Conservation (phyloP, 2,329 filamentous ascomycete genomes). For the Penicillium sp. region DNA sequence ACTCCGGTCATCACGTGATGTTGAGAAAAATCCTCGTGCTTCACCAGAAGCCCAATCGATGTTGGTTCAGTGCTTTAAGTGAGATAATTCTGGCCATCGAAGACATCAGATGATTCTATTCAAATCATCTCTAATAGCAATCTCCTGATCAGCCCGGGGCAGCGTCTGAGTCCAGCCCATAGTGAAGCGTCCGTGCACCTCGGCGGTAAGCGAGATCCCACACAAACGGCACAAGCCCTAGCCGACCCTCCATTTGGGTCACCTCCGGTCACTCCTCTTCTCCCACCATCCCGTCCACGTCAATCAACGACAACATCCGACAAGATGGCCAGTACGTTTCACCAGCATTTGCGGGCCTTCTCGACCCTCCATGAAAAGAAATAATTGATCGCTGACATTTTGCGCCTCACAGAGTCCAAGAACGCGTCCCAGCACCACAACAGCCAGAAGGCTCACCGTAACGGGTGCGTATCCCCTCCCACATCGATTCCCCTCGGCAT, state of each 20-base stretch:
- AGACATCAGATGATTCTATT: too few species aligned
- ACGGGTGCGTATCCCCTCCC: conserved; percentile 73
- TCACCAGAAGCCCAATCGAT: neutral
- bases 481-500: conserved; percentile 11
- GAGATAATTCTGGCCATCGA: too few species aligned
- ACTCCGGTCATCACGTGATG: conserved; percentile 16
- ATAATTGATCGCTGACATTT: conserved; percentile 32
- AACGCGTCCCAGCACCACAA: conserved; percentile 99
- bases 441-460: conserved; percentile 97
- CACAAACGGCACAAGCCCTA: conserved; percentile 44
- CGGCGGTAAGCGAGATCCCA: conserved; percentile 47
- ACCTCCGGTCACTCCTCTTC: conserved; percentile 34
- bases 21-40: neutral
- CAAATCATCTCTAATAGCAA: neutral
- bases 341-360: conserved; percentile 3
- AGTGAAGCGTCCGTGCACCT: conserved; percentile 26
- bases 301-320: conserved; percentile 48
- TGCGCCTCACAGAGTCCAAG: conserved; percentile 80
- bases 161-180: conserved; percentile 1
- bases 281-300: conserved; percentile 42
- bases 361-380: neutral
- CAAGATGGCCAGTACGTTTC: conserved; percentile 53
- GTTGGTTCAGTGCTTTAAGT: too few species aligned
- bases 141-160: neutral
- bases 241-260: conserved; percentile 36